Evolutionary conservation across 352 stramenopile species (phyloP).

Genomic region (Phytophthora idaei): DNA sequence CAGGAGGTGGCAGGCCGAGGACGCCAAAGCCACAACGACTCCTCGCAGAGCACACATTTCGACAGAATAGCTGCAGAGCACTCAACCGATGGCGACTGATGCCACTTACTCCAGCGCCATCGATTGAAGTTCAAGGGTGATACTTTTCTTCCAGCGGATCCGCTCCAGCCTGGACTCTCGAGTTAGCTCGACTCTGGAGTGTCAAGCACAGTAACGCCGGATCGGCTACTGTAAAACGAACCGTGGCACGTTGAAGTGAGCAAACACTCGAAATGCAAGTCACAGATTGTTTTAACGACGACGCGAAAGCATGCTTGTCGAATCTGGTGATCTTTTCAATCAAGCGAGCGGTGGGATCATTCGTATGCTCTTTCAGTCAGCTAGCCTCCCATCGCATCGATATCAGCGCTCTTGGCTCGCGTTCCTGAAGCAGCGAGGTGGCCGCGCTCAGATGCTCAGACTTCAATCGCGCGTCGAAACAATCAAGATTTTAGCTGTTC

Average conservation of each 20-base stretch:
- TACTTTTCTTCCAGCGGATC: constrained; percentile 4
- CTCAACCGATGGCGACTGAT: constrained; percentile 10
- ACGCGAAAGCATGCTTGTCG: constrained; percentile 8
- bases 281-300: constrained; percentile 13
- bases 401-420: not conserved
- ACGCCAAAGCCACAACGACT: not conserved
- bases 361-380: not conserved
- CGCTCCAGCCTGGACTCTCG: not conserved
- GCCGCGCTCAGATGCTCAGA: constrained; percentile 23
- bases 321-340: constrained; percentile 9
- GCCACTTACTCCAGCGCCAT: not conserved
- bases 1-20: not conserved
- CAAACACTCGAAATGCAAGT: constrained; percentile 28
- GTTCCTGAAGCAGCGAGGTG: constrained; percentile 9
- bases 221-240: constrained; percentile 11
- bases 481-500: not conserved
- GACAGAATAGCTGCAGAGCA: not conserved
- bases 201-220: not conserved
- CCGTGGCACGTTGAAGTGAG: constrained; percentile 30
- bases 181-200: not conserved
- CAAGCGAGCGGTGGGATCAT: not conserved
- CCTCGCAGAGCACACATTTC: not conserved
- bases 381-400: constrained; percentile 8
- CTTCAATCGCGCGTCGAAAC: not conserved
- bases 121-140: constrained; percentile 20